A percentile compares a stretch with the other conserved stretches of the same genome.
phyloP scores from a whole-genome alignment of 352 stramenopile genomes.

The Globisporangium solare region DNA sequence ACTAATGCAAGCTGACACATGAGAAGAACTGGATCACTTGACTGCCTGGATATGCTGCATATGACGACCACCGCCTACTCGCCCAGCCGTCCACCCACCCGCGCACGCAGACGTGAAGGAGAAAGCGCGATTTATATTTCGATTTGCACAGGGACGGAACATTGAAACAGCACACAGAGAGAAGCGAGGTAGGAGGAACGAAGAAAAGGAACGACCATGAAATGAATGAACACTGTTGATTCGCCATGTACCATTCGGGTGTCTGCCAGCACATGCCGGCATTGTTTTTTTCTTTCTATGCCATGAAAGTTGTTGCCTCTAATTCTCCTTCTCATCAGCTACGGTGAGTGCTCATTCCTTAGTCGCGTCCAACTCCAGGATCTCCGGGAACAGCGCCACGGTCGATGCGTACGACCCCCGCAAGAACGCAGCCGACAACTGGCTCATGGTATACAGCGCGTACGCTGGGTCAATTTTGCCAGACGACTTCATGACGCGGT shows the following conservation, averaged over 20 bases:
- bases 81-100: background rate
- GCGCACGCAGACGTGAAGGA: conserved; percentile 3
- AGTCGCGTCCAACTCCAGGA: conserved; percentile 12
- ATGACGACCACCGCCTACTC: conserved; percentile 4
- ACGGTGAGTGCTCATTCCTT: background rate
- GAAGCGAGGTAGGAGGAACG: background rate
- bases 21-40: background rate
- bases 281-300: too few relatives aligned
- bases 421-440: conserved; percentile 51
- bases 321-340: background rate
- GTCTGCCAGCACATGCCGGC: background rate
- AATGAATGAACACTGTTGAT: background rate
- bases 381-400: conserved; percentile 32
- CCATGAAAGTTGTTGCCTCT: conserved; percentile 1
- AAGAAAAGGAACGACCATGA: background rate
- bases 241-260: background rate
- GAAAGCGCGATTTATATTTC: background rate
- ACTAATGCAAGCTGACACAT: conserved; percentile 8
- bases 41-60: conserved; percentile 9
- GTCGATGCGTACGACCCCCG: conserved; percentile 22
- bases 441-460: conserved; percentile 34
- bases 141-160: background rate
- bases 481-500: conserved; percentile 40
- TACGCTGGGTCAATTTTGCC: conserved; percentile 43
- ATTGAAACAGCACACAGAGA: background rate